These are phyloP conservation scores for Starmerella bombi DNA, from an alignment of 805 yeast species.

Conservation along the genomic window DNA sequence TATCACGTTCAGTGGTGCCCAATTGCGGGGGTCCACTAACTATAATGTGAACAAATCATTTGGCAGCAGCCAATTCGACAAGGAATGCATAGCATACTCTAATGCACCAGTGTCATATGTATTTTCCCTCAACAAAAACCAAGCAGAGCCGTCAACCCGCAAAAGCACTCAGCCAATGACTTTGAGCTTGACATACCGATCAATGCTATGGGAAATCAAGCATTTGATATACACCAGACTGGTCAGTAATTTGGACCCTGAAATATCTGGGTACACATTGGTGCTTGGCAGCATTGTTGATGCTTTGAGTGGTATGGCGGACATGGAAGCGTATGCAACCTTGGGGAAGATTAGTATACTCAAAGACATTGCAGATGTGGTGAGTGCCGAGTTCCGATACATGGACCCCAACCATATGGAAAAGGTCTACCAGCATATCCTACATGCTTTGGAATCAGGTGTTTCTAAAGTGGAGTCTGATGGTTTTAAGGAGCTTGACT, in stretches of 20 bases:
- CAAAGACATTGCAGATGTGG: not conserved
- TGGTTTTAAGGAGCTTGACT: constrained; percentile 10
- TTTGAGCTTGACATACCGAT: constrained; percentile 14
- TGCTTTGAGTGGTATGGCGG: constrained; percentile 1
- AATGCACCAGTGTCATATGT: constrained; percentile 60
- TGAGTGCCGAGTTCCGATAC: constrained; percentile 5
- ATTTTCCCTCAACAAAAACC: constrained; percentile 30
- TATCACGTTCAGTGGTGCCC: constrained; percentile 37
- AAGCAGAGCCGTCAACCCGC: constrained; percentile 12
- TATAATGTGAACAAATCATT: constrained; percentile 26
- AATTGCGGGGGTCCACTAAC: constrained; percentile 28
- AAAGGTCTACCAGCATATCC: constrained; percentile 4
- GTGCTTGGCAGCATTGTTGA: constrained; percentile 4
- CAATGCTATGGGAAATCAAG: constrained; percentile 17
- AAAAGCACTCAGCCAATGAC: constrained; percentile 19
- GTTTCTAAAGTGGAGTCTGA: not conserved
- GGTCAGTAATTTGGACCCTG: constrained; percentile 34
- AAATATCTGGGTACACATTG: constrained; percentile 31
- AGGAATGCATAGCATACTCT: constrained; percentile 28
- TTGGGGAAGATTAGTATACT: not conserved
- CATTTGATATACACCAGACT: constrained; percentile 16
- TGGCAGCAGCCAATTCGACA: constrained; percentile 14
- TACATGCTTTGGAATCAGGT: not conserved
- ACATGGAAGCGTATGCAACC: constrained; percentile 7
- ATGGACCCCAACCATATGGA: constrained; percentile 12